These are phyloP conservation scores for Fusarium liriodendri DNA, from an alignment of 2,329 filamentous ascomycete genomes.

Conservation along the genomic window DNA sequence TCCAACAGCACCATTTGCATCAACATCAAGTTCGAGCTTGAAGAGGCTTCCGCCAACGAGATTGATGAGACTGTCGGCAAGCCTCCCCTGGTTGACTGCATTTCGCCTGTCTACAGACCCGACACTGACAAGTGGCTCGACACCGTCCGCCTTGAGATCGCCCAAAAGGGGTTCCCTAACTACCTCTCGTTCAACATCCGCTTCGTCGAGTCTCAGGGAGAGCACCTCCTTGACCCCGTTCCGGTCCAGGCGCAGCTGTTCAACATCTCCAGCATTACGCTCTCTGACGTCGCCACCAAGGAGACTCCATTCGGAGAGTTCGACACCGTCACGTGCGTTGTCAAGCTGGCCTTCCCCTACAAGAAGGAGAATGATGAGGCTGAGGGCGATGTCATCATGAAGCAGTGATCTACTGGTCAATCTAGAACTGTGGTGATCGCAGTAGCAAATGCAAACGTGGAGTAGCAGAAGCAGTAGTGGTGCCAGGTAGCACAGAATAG, in stretches of 20 bases:
- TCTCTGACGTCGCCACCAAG: not conserved
- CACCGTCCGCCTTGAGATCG: slow-evolving; percentile 31
- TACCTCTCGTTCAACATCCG: slow-evolving; percentile 33
- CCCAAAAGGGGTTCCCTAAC: slow-evolving; percentile 12
- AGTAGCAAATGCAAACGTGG: not conserved
- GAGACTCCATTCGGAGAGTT: not conserved
- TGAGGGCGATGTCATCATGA: not conserved
- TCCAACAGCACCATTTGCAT: slow-evolving; percentile 21
- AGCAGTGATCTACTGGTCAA: not conserved
- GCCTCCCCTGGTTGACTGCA: not conserved
- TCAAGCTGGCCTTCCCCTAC: slow-evolving; percentile 18
- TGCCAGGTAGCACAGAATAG: slow-evolving; percentile 11
- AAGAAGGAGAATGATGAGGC: not conserved
- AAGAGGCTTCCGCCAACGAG: not conserved
- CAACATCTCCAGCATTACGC: slow-evolving; percentile 12
- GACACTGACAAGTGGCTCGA: slow-evolving; percentile 19
- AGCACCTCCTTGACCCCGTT: not conserved
- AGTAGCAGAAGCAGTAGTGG: not conserved
- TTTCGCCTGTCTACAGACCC: not conserved
- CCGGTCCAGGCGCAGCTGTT: slow-evolving; percentile 20
- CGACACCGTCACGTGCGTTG: slow-evolving; percentile 10
- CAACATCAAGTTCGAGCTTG: slow-evolving; percentile 15
- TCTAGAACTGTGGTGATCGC: not conserved
- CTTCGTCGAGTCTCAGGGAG: slow-evolving; percentile 20
- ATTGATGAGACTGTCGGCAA: not conserved